These are phyloP conservation scores for Porpolomopsis calyptriformis DNA, from an alignment of 768 basidiomycete genomes.

Conservation along the genomic window DNA sequence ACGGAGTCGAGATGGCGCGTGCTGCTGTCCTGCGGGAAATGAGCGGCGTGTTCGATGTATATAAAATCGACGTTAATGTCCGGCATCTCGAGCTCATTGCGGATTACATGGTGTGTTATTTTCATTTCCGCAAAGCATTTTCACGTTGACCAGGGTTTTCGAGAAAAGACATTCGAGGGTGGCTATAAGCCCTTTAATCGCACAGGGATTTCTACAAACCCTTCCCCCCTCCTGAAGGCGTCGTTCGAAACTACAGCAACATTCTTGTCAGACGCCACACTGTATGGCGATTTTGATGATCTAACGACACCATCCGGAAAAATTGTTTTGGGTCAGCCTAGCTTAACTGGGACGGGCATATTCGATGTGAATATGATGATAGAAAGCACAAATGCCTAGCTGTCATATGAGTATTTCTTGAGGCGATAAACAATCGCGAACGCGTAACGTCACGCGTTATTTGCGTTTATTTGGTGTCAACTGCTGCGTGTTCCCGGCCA, in stretches of 20 bases:
- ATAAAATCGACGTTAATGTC: conserved; percentile 90
- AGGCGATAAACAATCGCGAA: not conserved
- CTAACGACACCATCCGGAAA: conserved; percentile 82
- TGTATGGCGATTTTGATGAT: conserved; percentile 94
- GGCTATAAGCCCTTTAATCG: conserved; percentile 98
- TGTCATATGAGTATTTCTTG: too few relatives aligned
- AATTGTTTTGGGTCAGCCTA: conserved; percentile 84
- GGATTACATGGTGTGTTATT: conserved; percentile 85
- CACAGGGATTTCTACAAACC: conserved; percentile 83
- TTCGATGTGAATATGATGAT: conserved; percentile 74
- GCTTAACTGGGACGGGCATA: conserved; percentile 84
- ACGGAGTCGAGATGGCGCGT: conserved; percentile 96
- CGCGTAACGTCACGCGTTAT: conserved; percentile 6
- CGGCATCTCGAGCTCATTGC: conserved; percentile 95
- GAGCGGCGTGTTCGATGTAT: conserved; percentile 82
- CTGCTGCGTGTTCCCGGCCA: conserved; percentile 1
- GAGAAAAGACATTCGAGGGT: conserved; percentile 83
- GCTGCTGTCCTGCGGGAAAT: conserved; percentile 86
- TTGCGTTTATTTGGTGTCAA: conserved; percentile 4
- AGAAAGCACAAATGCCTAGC: too few relatives aligned
- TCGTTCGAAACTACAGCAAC: conserved; percentile 94
- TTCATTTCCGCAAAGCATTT: not conserved
- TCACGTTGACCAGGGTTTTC: conserved; percentile 4
- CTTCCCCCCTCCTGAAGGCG: conserved; percentile 94
- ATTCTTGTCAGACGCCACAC: conserved; percentile 88